phyloP scores from a whole-genome alignment of 1,139 yeast genomes.

The Taiozyma sp. region DNA sequence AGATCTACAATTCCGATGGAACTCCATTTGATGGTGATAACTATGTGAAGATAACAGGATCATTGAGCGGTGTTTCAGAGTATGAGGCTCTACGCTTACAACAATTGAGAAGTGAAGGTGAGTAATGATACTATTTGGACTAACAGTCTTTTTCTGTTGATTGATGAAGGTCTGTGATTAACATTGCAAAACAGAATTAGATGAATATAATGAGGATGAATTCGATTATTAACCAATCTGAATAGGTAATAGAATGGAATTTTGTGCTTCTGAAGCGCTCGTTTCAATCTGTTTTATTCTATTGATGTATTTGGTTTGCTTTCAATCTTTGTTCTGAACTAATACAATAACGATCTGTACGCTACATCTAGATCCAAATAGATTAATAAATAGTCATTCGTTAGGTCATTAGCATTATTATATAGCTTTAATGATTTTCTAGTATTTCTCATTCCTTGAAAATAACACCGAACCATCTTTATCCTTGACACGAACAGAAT shows the following conservation, averaged over 20 bases:
- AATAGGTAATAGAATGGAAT: neutral
- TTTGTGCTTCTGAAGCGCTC: neutral
- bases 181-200: neutral
- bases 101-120: slow-evolving; percentile 17
- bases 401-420: neutral
- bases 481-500: slow-evolving; percentile 30
- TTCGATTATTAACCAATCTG: neutral
- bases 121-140: slow-evolving; percentile 5
- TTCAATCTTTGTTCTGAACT: no score
- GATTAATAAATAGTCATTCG: neutral
- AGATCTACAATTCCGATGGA: slow-evolving; percentile 37
- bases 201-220: neutral
- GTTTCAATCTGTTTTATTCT: neutral
- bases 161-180: neutral
- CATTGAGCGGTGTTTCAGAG: slow-evolving; percentile 20
- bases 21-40: slow-evolving; percentile 13
- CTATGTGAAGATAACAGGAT: slow-evolving; percentile 13
- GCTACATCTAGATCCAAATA: no score
- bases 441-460: slow-evolving; percentile 16
- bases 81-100: slow-evolving; percentile 21
- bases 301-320: no score
- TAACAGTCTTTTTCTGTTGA: neutral
- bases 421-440: neutral
- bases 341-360: neutral
- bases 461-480: slow-evolving; percentile 31